Evolutionary conservation across 148 eudicot genomes (phyloP).

Genomic region (Rhododendron ferrugineum): DNA sequence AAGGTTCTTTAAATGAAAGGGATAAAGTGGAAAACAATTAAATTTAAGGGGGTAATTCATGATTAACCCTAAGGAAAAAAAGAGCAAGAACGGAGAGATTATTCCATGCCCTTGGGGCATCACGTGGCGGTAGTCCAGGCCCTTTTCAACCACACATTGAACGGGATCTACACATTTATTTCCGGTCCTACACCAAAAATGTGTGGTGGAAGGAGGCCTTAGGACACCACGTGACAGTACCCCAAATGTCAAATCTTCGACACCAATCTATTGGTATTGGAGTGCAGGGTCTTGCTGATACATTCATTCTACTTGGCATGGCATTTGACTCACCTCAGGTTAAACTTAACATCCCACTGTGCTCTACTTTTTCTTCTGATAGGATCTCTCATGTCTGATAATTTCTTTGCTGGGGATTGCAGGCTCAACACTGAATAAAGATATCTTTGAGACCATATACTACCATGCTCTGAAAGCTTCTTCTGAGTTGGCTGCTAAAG

Average conservation of each 20-base stretch:
- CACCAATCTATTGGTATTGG: slow-evolving; percentile 95
- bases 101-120: no score
- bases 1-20: no score
- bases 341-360: background rate
- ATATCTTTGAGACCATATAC: slow-evolving; percentile 92
- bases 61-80: no score
- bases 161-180: no score
- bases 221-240: no score
- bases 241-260: slow-evolving; percentile 63
- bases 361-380: background rate
- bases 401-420: slow-evolving; percentile 8
- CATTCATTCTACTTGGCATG: slow-evolving; percentile 95
- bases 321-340: slow-evolving; percentile 94
- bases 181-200: no score
- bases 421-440: slow-evolving; percentile 97
- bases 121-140: no score
- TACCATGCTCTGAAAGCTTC: slow-evolving; percentile 82
- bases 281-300: slow-evolving; percentile 91
- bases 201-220: no score
- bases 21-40: no score
- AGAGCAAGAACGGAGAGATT: no score
- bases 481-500: slow-evolving; percentile 64
- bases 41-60: no score
- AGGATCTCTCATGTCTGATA: background rate
- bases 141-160: no score